phyloP scores from a whole-genome alignment of 179 eudicot species.

The Beta lomatogona region DNA sequence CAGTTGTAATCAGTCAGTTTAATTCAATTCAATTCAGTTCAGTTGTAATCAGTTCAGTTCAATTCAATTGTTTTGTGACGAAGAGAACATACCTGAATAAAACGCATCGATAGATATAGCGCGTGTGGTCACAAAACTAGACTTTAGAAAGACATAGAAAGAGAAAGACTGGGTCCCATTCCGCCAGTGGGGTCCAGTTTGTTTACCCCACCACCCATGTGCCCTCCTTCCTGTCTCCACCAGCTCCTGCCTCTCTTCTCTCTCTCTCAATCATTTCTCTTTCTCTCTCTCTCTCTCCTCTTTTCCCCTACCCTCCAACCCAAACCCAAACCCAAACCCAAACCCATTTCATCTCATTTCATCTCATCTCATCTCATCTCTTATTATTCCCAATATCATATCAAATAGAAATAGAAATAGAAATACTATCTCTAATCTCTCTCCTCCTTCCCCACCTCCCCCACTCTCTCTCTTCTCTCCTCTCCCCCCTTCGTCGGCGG shows the following conservation, averaged over 20 bases:
- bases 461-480: slow-evolving; percentile 12
- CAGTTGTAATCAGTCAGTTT: no score
- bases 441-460: background rate
- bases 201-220: slow-evolving; percentile 77
- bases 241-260: slow-evolving; percentile 61
- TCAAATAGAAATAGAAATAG: no score
- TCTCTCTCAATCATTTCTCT: slow-evolving; percentile 35
- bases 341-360: no score
- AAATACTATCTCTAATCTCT: no score
- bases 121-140: no score
- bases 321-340: background rate
- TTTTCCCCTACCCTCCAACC: slow-evolving; percentile 24
- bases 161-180: background rate
- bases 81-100: no score
- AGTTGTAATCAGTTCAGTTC: no score
- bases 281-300: background rate
- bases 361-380: no score
- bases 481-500: slow-evolving; percentile 6
- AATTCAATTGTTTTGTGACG: no score
- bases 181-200: slow-evolving; percentile 23
- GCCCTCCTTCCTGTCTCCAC: slow-evolving; percentile 94
- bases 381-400: no score
- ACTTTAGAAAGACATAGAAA: background rate
- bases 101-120: no score
- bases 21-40: no score